Evolutionary conservation across 495 filamentous ascomycete genomes (phyloP).

Genomic region (Pyronema domesticum): DNA sequence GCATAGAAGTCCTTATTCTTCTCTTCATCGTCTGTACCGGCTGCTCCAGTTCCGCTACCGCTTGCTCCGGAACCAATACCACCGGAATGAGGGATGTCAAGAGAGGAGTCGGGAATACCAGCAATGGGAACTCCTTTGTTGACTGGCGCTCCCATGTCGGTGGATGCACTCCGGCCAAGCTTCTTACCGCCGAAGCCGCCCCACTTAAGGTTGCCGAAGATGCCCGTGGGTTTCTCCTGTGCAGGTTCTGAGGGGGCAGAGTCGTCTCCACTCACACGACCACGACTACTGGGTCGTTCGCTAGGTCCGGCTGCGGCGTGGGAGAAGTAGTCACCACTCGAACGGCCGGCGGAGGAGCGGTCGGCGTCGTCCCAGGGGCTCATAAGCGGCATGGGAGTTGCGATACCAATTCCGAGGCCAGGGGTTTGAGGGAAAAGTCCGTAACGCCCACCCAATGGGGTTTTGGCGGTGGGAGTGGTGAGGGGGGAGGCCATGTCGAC

Average conservation of each 20-base stretch:
- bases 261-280: constrained; percentile 38
- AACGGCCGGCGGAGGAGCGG: constrained; percentile 10
- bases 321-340: constrained; percentile 49
- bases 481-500: constrained; percentile 28
- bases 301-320: constrained; percentile 16
- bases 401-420: constrained; percentile 58
- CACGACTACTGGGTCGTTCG: constrained; percentile 13
- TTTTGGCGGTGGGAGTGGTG: constrained; percentile 51
- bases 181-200: constrained; percentile 60
- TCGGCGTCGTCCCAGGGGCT: background rate
- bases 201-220: constrained; percentile 11
- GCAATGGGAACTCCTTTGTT: background rate
- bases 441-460: constrained; percentile 44
- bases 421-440: constrained; percentile 44
- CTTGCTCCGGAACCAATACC: constrained; percentile 36
- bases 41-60: constrained; percentile 23
- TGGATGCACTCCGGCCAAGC: constrained; percentile 52
- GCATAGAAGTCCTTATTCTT: constrained; percentile 66
- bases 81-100: background rate
- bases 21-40: constrained; percentile 31
- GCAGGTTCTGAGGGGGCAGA: constrained; percentile 45
- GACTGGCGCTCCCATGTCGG: constrained; percentile 34
- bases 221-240: constrained; percentile 41
- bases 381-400: constrained; percentile 29
- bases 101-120: background rate